Evolutionary conservation across 75 land plant species (phyloP).

Genomic region (Pinus albicaulis): DNA sequence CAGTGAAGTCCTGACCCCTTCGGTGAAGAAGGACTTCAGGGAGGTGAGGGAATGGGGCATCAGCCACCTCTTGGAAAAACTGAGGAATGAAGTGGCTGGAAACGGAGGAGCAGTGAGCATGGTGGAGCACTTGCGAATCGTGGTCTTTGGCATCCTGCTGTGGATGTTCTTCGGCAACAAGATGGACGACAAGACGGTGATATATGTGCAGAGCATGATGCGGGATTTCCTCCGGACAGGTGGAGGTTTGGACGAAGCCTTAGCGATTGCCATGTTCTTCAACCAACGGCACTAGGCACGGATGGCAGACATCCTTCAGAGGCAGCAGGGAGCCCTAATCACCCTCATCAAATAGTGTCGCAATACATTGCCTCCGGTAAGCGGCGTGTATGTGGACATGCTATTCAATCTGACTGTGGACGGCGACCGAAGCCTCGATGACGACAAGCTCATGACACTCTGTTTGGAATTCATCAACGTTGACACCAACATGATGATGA

Average conservation of each 20-base stretch:
- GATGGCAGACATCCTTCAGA: neutral
- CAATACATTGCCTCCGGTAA: too few relatives aligned
- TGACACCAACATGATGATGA: slow-evolving; percentile 75
- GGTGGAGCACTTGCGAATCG: slow-evolving; percentile 10
- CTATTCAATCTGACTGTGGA: slow-evolving; percentile 3
- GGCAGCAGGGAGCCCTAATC: neutral
- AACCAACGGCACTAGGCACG: neutral
- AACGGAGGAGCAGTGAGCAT: neutral
- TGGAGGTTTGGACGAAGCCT: too few relatives aligned
- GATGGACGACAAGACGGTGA: slow-evolving; percentile 8
- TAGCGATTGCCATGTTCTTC: neutral
- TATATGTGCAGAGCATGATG: slow-evolving; percentile 4
- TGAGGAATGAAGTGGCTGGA: neutral
- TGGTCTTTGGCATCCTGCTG: slow-evolving; percentile 23
- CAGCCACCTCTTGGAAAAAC: neutral
- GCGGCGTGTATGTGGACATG: slow-evolving; percentile 7
- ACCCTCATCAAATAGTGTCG: neutral
- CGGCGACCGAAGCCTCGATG: neutral
- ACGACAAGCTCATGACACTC: slow-evolving; percentile 35
- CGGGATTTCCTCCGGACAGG: neutral
- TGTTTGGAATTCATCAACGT: slow-evolving; percentile 68
- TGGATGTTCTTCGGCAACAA: slow-evolving; percentile 27
- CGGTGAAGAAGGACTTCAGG: slow-evolving; percentile 15
- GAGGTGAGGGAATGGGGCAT: slow-evolving; percentile 18
- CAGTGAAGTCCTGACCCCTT: slow-evolving; percentile 20